Evolutionary conservation across 805 yeast genomes (phyloP).

Genomic region (Middelhovenomyces tepae): DNA sequence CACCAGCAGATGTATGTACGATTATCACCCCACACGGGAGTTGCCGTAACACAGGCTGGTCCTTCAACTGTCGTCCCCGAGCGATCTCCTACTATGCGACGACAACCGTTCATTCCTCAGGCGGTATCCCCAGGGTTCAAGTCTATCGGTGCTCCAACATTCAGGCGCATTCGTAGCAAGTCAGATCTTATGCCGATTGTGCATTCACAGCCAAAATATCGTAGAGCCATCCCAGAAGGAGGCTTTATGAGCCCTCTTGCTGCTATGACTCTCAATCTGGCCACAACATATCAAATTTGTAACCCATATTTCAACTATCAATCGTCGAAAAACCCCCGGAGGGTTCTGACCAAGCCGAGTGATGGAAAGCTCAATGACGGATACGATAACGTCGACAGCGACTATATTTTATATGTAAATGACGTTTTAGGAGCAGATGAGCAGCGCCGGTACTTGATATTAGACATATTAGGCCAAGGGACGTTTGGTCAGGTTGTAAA

Average conservation of each 20-base stretch:
- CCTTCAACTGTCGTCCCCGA: conserved; percentile 1
- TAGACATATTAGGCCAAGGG: conserved; percentile 91
- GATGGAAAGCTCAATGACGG: conserved; percentile 79
- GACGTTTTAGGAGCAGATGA: conserved; percentile 84
- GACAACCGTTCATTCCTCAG: conserved; percentile 7
- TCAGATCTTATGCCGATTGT: conserved; percentile 28
- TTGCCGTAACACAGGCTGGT: conserved; percentile 1
- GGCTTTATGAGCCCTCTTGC: conserved; percentile 49
- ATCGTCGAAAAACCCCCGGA: conserved; percentile 75
- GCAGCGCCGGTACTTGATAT: conserved; percentile 75
- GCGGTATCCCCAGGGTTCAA: too few relatives aligned
- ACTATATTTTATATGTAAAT: conserved; percentile 87
- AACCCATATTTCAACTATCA: conserved; percentile 78
- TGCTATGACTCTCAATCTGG: conserved; percentile 68
- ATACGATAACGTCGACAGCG: conserved; percentile 77
- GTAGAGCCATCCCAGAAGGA: conserved; percentile 31
- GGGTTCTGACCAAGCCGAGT: conserved; percentile 88
- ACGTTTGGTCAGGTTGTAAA: conserved; percentile 98
- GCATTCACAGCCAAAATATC: conserved; percentile 22
- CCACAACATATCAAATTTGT: conserved; percentile 77
- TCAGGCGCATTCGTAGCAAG: conserved; percentile 26
- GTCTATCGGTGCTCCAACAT: conserved; percentile 23
- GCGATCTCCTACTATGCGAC: neutral
- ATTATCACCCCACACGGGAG: conserved; percentile 3
- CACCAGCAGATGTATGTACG: conserved; percentile 2